A percentile compares a stretch with the other conserved stretches of the same genome.
Evolutionary conservation across 164 flowering plant species (phyloP).

Genomic region (Houttuynia cordata): DNA sequence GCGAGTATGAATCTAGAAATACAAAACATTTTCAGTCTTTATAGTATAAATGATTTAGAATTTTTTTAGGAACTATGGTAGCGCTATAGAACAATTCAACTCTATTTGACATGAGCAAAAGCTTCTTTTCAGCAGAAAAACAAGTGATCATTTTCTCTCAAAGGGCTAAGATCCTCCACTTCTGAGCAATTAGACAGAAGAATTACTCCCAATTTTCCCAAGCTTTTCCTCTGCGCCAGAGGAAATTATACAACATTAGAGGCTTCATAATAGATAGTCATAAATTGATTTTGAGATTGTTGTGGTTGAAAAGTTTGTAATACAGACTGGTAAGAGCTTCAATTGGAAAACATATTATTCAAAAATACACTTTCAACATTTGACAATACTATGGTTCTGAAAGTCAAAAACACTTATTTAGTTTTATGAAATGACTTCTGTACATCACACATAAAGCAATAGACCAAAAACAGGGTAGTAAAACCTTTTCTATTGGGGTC

Average conservation of each 20-base stretch:
- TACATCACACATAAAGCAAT: background rate
- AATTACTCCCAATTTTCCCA: constrained; percentile 43
- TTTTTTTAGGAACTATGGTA: background rate
- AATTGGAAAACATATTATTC: no score
- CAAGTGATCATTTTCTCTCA: constrained; percentile 77
- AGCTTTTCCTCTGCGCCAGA: constrained; percentile 45
- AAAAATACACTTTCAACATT: no score
- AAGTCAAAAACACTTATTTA: constrained; percentile 8
- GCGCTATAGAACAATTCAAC: background rate
- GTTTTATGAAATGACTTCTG: background rate
- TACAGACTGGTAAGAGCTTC: no score
- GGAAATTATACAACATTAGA: constrained; percentile 10
- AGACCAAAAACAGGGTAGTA: background rate
- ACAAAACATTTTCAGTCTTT: no score
- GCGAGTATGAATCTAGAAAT: no score
- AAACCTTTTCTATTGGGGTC: background rate
- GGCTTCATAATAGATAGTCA: background rate
- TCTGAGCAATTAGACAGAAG: constrained; percentile 63
- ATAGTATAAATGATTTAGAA: background rate
- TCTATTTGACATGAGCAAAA: background rate
- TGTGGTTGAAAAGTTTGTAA: no score
- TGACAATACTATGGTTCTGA: constrained; percentile 20
- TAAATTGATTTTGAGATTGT: no score
- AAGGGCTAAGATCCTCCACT: constrained; percentile 58
- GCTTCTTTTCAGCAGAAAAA: constrained; percentile 31